Evolutionary conservation across 306 rosid genomes (phyloP).

Genomic region (Oxytropis ochrocephala): DNA sequence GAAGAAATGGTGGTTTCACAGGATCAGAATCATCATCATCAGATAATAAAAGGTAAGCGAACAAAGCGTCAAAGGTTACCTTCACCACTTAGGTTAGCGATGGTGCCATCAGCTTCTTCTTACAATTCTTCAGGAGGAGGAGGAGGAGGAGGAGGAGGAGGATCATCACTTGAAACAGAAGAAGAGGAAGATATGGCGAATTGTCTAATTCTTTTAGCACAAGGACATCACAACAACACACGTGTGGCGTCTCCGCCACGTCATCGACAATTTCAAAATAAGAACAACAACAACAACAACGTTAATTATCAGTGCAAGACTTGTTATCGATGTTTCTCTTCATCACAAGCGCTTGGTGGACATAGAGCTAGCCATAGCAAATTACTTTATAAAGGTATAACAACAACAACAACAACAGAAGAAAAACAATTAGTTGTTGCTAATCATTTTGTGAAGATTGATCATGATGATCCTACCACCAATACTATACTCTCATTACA

Average conservation of each 20-base stretch:
- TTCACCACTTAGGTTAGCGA: slow-evolving; percentile 33
- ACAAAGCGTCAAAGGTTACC: slow-evolving; percentile 58
- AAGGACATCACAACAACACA: slow-evolving; percentile 17
- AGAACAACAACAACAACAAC: not conserved
- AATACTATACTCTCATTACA: slow-evolving; percentile 56
- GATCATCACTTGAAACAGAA: not conserved
- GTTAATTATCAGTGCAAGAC: slow-evolving; percentile 63
- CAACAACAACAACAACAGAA: not conserved
- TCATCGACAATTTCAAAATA: not conserved
- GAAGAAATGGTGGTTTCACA: slow-evolving; percentile 14
- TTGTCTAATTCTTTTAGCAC: slow-evolving; percentile 77
- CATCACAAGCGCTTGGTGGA: slow-evolving; percentile 93
- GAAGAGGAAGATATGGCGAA: slow-evolving; percentile 70
- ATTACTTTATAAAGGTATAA: slow-evolving; percentile 20
- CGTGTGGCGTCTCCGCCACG: not conserved
- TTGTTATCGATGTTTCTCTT: slow-evolving; percentile 62
- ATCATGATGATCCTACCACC: slow-evolving; percentile 20
- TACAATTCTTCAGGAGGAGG: not conserved
- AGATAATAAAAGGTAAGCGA: slow-evolving; percentile 57
- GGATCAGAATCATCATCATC: slow-evolving; percentile 28
- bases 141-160: not conserved
- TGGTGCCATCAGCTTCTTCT: slow-evolving; percentile 29
- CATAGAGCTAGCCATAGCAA: slow-evolving; percentile 89
- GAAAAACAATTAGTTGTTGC: slow-evolving; percentile 11
- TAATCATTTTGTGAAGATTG: not conserved